phyloP scores from a whole-genome alignment of 139 green algal species.

The Coelastrella sp. region DNA sequence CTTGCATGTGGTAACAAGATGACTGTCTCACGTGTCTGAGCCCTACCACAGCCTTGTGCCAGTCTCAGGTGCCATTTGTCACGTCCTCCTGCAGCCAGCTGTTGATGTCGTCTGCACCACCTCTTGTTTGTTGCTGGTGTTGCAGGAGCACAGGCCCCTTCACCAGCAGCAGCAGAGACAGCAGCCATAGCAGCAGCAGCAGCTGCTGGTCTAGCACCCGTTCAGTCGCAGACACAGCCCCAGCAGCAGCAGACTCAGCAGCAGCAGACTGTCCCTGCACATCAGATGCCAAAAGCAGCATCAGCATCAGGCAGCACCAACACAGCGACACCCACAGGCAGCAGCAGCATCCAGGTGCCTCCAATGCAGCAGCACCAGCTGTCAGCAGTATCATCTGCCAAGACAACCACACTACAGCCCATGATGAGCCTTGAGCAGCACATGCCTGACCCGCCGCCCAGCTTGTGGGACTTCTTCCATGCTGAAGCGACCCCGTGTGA shows the following conservation, averaged over 20 bases:
- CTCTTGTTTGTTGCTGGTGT: no score
- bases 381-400: not conserved
- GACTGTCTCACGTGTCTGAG: no score
- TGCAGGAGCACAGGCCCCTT: no score
- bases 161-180: not conserved
- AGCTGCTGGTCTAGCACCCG: not conserved
- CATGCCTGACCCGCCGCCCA: not conserved
- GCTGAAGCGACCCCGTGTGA: conserved; percentile 52
- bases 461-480: conserved; percentile 44
- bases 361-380: not conserved
- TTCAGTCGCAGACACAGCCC: not conserved
- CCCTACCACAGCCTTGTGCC: no score
- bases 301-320: not conserved
- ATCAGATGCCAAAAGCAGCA: not conserved
- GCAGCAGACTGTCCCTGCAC: not conserved
- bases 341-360: not conserved
- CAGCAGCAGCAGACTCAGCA: conserved; percentile 33
- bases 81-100: no score
- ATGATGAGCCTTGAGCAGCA: not conserved
- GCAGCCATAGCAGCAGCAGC: conserved; percentile 34
- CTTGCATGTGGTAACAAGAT: no score
- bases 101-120: no score
- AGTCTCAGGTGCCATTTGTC: no score
- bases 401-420: not conserved
- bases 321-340: not conserved